A percentile compares a stretch with the other conserved stretches of the same genome.
phyloP scores from a whole-genome alignment of 2,329 filamentous ascomycete genomes.

The Sordariomycetes sp. region DNA sequence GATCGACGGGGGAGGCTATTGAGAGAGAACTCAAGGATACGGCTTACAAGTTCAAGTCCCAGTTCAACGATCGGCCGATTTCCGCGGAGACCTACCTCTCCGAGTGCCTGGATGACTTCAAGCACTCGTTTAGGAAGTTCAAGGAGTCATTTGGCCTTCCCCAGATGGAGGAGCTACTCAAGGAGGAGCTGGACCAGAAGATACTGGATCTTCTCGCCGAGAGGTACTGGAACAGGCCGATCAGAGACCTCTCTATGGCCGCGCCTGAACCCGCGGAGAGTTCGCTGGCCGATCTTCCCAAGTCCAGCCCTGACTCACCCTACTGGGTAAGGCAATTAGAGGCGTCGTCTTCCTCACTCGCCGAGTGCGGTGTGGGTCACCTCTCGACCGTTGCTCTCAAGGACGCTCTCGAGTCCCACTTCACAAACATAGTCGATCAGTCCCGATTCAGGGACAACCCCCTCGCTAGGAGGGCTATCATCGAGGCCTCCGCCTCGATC shows the following conservation, averaged over 20 bases:
- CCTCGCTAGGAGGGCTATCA: conserved; percentile 86
- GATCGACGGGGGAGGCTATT: conserved; percentile 84
- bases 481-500: conserved; percentile 79
- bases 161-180: conserved; percentile 82
- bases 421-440: conserved; percentile 65
- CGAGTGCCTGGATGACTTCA: conserved; percentile 90
- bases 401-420: conserved; percentile 71
- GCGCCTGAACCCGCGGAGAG: conserved; percentile 51
- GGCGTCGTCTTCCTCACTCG: conserved; percentile 79
- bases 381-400: conserved; percentile 88
- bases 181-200: conserved; percentile 86
- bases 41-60: conserved; percentile 97
- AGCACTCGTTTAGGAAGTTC: conserved; percentile 94
- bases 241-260: conserved; percentile 65
- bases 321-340: conserved; percentile 96
- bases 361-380: conserved; percentile 86
- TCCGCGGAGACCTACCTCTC: conserved; percentile 95
- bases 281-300: conserved; percentile 67
- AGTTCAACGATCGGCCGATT: conserved; percentile 93
- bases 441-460: conserved; percentile 87
- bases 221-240: conserved; percentile 93
- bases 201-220: conserved; percentile 88
- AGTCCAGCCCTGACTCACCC: conserved; percentile 70
- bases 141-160: conserved; percentile 79
- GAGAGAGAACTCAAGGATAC: conserved; percentile 92